Evolutionary conservation across 129 eudicot genomes (phyloP).

Genomic region (Gnaphalium uliginosum): DNA sequence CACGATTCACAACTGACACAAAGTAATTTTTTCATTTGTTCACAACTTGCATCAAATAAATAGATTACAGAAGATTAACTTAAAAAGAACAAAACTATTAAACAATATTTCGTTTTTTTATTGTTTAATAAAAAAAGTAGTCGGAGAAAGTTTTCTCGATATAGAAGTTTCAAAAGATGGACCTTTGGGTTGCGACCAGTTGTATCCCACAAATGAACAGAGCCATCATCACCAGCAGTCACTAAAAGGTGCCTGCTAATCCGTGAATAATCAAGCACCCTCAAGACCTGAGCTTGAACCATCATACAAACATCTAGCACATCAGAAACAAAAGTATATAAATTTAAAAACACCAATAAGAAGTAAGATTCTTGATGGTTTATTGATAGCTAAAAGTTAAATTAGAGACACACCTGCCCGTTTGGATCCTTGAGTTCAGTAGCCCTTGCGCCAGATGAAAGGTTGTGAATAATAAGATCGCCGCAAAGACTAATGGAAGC

Average conservation of each 20-base stretch:
- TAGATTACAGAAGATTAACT: background rate
- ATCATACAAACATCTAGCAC: conserved; percentile 52
- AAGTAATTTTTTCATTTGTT: background rate
- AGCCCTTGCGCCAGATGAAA: conserved; percentile 84
- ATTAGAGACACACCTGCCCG: conserved; percentile 59
- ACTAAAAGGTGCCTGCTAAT: conserved; percentile 94
- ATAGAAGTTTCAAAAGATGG: conserved; percentile 4
- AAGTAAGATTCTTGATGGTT: conserved; percentile 22
- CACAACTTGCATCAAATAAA: background rate
- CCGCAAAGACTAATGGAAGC: conserved; percentile 92
- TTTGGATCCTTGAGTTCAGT: conserved; percentile 91
- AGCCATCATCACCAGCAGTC: conserved; percentile 99
- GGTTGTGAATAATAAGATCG: conserved; percentile 86
- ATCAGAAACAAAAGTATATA: conserved; percentile 39
- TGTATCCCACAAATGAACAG: conserved; percentile 95
- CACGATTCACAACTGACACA: background rate
- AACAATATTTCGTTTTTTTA: too few species aligned
- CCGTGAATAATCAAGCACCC: conserved; percentile 98
- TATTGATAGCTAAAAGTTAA: conserved; percentile 29
- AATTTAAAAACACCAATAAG: conserved; percentile 36
- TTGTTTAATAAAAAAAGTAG: conserved; percentile 7
- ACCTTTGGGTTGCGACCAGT: conserved; percentile 96
- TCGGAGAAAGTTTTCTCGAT: background rate
- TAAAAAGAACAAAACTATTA: background rate
- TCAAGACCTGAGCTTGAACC: conserved; percentile 79